Base-by-base conservation (phyloP, 441 rosid genomes). In the Eutrema salsugineum region DNA sequence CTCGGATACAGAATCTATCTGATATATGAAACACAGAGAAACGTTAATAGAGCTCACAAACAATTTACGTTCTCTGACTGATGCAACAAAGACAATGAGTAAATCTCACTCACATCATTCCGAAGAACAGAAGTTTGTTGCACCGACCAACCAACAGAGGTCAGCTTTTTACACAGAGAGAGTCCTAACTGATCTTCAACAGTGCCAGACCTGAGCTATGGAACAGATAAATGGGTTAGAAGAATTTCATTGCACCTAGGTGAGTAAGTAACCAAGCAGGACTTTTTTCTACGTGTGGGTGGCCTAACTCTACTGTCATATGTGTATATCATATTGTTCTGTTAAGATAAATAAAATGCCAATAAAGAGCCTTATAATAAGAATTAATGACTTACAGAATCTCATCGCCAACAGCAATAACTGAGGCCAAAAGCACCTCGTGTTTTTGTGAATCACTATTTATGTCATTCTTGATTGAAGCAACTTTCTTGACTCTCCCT, bases 151-250 rank as follows among this genome's bases (percentile, higher is more conserved):
- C 98, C 96, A 62, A 87, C 74, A 16, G 91, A 84, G 81, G 79
- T 88, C 56, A 95, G 81, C 85, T 91, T 93, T 84, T 77, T 84
- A 81, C 96, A 82, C 69, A 96, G 65, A 32, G 81, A 82, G 76
- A 79, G 83, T 78, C 91, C 96, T 87, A 93, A 70, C 5, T 86
- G 86, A 88, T 96, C 99, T 80, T 86, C 96, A 84, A 87, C 92
- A 77, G 85, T 87, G 87, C 97, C 97, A 54, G 83, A 94, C 86
- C 98, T 96, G 98, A 96, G 97, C 98, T 93, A 96, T 89, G 94
- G 91, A 89, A 82, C 91, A 95, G 72, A 89, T 78, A 77, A 66
- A 71, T 64, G 73, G 64, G 76, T 77, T 11, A 63, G 72, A 59
- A 77, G 43, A 65, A 58, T 17, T 77, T 71, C 80, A 66, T 12